phyloP scores from a whole-genome alignment of 1,284 basidiomycete genomes.

The Puccinia triticina region DNA sequence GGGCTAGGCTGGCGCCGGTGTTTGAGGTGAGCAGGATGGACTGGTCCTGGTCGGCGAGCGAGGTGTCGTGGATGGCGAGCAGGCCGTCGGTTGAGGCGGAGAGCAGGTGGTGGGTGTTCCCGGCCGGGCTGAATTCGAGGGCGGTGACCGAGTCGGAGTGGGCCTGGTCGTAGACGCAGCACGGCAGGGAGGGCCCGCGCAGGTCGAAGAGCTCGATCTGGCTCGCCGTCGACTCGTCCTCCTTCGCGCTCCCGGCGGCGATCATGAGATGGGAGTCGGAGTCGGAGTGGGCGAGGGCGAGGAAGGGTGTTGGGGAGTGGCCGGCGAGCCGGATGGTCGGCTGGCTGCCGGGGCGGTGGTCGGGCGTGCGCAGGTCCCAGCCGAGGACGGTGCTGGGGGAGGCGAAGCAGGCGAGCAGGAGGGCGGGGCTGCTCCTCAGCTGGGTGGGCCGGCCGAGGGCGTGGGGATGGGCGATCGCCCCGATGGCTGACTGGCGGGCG shows the following conservation, averaged over 20 bases:
- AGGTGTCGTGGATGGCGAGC: conserved; percentile 61
- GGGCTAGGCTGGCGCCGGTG: conserved; percentile 61
- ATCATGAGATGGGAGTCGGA: not conserved
- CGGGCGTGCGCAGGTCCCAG: not conserved
- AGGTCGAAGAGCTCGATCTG: conserved; percentile 25
- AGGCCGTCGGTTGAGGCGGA: conserved; percentile 64
- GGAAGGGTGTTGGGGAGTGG: not conserved
- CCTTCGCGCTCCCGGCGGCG: not conserved
- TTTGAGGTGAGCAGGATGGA: conserved; percentile 61
- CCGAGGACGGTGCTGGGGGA: not conserved
- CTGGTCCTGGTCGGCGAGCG: conserved; percentile 64
- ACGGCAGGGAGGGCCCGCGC: conserved; percentile 57
- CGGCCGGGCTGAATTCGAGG: conserved; percentile 59
- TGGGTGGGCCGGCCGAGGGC: not conserved
- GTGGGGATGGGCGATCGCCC: not conserved
- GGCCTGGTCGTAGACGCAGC: conserved; percentile 62
- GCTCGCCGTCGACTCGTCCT: not conserved
- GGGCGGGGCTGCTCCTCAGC: not conserved
- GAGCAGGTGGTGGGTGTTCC: conserved; percentile 61
- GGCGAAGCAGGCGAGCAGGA: not conserved
- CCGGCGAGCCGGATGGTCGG: not conserved
- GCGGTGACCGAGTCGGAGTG: conserved; percentile 64
- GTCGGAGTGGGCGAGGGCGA: not conserved
- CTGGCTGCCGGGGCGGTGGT: not conserved
- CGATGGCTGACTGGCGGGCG: not conserved